Evolutionary conservation across 1,139 yeast genomes (phyloP).

Genomic region (Yamadazyma taylorii): DNA sequence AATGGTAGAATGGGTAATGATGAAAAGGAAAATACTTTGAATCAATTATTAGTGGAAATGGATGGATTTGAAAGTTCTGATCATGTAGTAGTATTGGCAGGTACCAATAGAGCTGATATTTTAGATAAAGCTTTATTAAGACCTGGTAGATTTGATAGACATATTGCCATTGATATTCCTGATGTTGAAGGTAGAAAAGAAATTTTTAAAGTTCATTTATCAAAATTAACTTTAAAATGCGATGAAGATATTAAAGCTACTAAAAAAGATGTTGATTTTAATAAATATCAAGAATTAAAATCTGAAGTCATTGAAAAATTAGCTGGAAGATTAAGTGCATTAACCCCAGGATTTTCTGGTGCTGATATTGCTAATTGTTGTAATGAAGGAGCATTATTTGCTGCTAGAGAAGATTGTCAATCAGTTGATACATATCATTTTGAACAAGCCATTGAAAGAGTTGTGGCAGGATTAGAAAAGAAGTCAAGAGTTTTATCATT

Average conservation of each 20-base stretch:
- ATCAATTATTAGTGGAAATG: constrained; percentile 81
- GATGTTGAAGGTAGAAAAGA: constrained; percentile 78
- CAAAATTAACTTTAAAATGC: constrained; percentile 46
- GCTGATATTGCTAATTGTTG: constrained; percentile 85
- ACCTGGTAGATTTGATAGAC: constrained; percentile 86
- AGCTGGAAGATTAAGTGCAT: constrained; percentile 71
- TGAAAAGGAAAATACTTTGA: constrained; percentile 77
- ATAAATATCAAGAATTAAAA: constrained; percentile 50
- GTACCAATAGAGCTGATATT: constrained; percentile 81
- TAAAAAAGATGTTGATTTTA: constrained; percentile 41
- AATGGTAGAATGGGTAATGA: constrained; percentile 72
- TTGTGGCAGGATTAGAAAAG: constrained; percentile 77
- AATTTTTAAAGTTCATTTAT: constrained; percentile 68
- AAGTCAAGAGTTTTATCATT: constrained; percentile 68
- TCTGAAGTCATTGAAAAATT: constrained; percentile 54
- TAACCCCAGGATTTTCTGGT: constrained; percentile 84
- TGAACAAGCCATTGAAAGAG: constrained; percentile 81
- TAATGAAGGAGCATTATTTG: constrained; percentile 81
- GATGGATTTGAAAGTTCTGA: constrained; percentile 76
- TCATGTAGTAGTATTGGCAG: constrained; percentile 79
- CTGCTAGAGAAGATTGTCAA: constrained; percentile 65
- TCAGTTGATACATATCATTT: constrained; percentile 62
- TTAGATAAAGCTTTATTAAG: constrained; percentile 74
- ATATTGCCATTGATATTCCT: constrained; percentile 69
- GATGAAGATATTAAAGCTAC: constrained; percentile 43